A percentile compares a stretch with the other conserved stretches of the same genome.
phyloP scores from a whole-genome alignment of 306 rosid species.

The Delonix regia region DNA sequence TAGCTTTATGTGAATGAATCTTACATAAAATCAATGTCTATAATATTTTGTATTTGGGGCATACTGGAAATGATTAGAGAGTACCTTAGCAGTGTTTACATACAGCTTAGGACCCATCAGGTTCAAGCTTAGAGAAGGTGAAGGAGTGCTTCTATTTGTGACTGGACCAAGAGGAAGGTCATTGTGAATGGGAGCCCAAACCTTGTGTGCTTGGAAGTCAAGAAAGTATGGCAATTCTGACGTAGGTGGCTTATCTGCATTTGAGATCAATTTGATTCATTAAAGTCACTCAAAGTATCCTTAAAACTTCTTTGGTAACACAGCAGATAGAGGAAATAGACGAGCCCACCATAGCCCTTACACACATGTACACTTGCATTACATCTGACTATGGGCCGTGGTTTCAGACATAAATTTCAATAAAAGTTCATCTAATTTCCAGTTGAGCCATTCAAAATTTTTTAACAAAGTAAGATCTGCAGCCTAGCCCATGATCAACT shows the following conservation, averaged over 20 bases:
- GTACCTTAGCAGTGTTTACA: slow-evolving; percentile 68
- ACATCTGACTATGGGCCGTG: background rate
- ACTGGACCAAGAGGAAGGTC: slow-evolving; percentile 73
- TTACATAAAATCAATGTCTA: slow-evolving; percentile 7
- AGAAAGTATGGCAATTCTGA: slow-evolving; percentile 83
- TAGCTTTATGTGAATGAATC: background rate
- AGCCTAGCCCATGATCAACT: background rate
- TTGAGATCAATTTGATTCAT: slow-evolving; percentile 1
- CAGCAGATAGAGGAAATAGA: background rate
- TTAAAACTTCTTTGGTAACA: background rate
- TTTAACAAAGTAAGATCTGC: background rate
- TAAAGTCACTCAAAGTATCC: slow-evolving; percentile 21
- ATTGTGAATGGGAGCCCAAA: slow-evolving; percentile 90
- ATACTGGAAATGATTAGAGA: background rate
- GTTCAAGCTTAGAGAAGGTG: slow-evolving; percentile 66
- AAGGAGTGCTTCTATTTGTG: slow-evolving; percentile 53
- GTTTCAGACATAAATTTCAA: background rate
- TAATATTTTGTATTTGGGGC: background rate
- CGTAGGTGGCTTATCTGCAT: slow-evolving; percentile 84
- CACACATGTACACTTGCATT: background rate
- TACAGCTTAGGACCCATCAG: slow-evolving; percentile 84
- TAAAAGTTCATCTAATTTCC: background rate
- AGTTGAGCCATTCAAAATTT: background rate
- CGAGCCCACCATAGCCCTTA: background rate
- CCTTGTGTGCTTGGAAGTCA: slow-evolving; percentile 77